Base-by-base conservation (phyloP, 164 flowering plant genomes). In the Aristolochia contorta region DNA sequence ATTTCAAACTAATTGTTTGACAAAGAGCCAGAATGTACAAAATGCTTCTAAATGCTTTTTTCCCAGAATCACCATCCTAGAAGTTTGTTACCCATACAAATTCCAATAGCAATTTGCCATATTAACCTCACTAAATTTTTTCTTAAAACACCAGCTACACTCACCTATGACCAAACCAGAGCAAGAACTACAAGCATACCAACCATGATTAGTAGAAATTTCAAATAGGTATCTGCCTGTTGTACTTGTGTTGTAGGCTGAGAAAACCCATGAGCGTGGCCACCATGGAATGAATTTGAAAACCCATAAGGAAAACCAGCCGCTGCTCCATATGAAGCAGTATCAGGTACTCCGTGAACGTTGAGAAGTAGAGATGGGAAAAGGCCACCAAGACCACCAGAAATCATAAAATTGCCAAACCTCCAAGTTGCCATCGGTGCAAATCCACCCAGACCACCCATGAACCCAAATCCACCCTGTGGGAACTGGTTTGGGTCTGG, bases 301-400 rank as follows among this genome's bases (percentile, higher is more conserved):
- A 65, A 74, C 15, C 86, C 82, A 69, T 74, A 73, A 0, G 85
- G 83, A 59, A 59, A 81, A 32, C 84, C 81, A 54, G 84, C 67
- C 52, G 84, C 68, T 47, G 79, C 65, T 16, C 90, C 90, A 67
- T 82, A 81, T 46, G 80, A 72, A 22, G 82, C 68, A 27, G 80
- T 74, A 71, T 80, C 80, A 15, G 80, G 76, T 57, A 81, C 80
- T n/a, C 88, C 84, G 62, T 87, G 84, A n/a, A 83, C 72, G 22
- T 82, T 82, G 57, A 82, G 59, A 50, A 87, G 73, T 27, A 84
- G 66, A 1, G 81, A 68, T 4, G 89, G 86, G 37, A 82, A 68
- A 16, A 84, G 69, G 45, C 88, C 82, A 16, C 89, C 89, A 74
- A 80, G 74, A 32, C 83, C 85, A 3, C 82, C 80, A 23, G 84